These are phyloP conservation scores for Cadophora gregata DNA, from an alignment of 2,329 filamentous ascomycete species.

Conservation along the genomic window DNA sequence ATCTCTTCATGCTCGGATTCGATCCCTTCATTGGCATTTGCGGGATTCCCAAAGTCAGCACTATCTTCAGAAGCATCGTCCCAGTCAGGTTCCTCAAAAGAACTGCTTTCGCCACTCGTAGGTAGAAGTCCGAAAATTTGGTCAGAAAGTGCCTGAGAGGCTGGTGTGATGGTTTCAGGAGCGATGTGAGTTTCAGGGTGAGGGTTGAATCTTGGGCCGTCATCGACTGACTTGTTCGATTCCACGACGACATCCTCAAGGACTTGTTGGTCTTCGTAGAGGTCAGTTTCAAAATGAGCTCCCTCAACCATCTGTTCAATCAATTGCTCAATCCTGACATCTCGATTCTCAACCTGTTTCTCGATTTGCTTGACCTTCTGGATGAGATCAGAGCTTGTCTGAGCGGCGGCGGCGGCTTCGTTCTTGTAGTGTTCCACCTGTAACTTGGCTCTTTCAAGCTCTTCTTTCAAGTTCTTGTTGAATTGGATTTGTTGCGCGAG, in stretches of 20 bases:
- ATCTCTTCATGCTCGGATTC: neutral
- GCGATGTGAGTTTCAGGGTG: slow-evolving; percentile 8
- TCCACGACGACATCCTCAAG: neutral
- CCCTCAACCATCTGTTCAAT: neutral
- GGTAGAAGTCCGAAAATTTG: neutral
- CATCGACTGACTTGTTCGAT: neutral
- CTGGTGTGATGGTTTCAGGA: neutral
- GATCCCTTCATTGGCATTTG: neutral
- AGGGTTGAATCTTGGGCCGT: slow-evolving; percentile 8
- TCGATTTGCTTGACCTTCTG: neutral
- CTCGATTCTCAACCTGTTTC: too few species aligned
- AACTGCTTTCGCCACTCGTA: neutral
- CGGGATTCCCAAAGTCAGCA: neutral
- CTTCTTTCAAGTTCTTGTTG: neutral
- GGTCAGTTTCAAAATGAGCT: slow-evolving; percentile 4
- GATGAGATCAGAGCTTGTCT: neutral
- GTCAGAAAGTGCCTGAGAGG: neutral
- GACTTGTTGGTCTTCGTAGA: neutral
- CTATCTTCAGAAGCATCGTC: neutral
- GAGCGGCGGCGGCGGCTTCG: neutral
- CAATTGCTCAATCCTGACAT: neutral
- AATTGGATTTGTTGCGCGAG: neutral
- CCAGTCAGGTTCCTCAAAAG: neutral
- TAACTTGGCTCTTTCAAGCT: neutral
- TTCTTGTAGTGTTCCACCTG: neutral